Conservation (phyloP, 179 eudicot species). For the Heliamphora pulchella region DNA sequence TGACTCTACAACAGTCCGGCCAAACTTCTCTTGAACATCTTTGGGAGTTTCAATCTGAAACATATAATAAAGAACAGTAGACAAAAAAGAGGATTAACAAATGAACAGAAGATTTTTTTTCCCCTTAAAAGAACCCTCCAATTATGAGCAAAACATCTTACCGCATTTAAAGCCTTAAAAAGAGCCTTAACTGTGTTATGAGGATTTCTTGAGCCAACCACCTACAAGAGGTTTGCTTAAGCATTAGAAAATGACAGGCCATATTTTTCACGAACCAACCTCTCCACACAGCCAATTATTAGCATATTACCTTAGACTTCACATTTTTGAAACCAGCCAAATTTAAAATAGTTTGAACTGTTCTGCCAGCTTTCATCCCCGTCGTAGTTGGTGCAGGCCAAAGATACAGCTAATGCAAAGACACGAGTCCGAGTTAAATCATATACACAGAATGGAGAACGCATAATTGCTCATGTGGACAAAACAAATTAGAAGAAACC, state of each 20-base stretch:
- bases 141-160: conserved; percentile 19
- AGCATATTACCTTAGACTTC: conserved; percentile 65
- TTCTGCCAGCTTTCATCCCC: conserved; percentile 88
- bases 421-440: conserved; percentile 9
- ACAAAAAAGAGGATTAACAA: background rate
- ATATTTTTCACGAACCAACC: background rate
- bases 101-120: background rate
- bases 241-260: background rate
- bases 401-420: conserved; percentile 61
- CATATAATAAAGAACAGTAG: conserved; percentile 11
- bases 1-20: conserved; percentile 87
- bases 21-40: conserved; percentile 92
- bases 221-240: conserved; percentile 34
- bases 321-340: conserved; percentile 88
- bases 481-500: background rate
- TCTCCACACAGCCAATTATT: background rate
- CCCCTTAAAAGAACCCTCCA: background rate
- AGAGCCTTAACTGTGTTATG: conserved; percentile 86
- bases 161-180: conserved; percentile 84
- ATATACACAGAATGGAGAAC: background rate
- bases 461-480: background rate
- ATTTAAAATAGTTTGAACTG: conserved; percentile 55
- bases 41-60: conserved; percentile 86
- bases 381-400: conserved; percentile 79
- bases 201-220: conserved; percentile 88